A percentile compares a stretch with the other conserved stretches of the same genome.
Conservation (phyloP, 257 asterid species). For the Asclepias syriaca region DNA sequence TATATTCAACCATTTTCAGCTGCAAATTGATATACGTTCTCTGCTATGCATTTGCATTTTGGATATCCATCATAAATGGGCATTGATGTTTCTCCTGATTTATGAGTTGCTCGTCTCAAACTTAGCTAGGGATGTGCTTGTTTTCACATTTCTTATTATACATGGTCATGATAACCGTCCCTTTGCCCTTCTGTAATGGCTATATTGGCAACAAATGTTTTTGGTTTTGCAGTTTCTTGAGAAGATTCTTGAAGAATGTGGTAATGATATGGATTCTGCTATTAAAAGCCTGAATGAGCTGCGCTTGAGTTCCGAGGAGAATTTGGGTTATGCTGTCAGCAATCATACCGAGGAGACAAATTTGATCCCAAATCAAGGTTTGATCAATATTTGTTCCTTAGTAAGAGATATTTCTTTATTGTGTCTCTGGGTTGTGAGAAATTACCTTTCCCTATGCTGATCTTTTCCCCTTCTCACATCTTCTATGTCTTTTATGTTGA, state of each 20-base stretch:
- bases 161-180: background rate
- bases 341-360: constrained; percentile 32
- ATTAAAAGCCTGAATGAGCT: constrained; percentile 76
- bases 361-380: constrained; percentile 42
- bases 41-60: background rate
- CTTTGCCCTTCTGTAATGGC: background rate
- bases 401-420: background rate
- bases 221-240: constrained; percentile 60
- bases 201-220: background rate
- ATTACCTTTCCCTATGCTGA: background rate
- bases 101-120: background rate
- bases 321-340: constrained; percentile 28
- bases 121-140: background rate
- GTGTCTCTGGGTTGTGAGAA: background rate
- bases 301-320: constrained; percentile 53
- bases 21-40: background rate
- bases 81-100: background rate
- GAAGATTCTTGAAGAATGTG: constrained; percentile 68
- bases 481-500: background rate
- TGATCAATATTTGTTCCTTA: constrained; percentile 10
- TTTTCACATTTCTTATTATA: background rate
- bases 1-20: background rate
- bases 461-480: background rate
- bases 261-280: constrained; percentile 75
- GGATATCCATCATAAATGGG: background rate